A percentile compares a stretch with the other conserved stretches of the same genome.
phyloP scores from a whole-genome alignment of 1,284 basidiomycete species.

The Cryptococcus sp. region DNA sequence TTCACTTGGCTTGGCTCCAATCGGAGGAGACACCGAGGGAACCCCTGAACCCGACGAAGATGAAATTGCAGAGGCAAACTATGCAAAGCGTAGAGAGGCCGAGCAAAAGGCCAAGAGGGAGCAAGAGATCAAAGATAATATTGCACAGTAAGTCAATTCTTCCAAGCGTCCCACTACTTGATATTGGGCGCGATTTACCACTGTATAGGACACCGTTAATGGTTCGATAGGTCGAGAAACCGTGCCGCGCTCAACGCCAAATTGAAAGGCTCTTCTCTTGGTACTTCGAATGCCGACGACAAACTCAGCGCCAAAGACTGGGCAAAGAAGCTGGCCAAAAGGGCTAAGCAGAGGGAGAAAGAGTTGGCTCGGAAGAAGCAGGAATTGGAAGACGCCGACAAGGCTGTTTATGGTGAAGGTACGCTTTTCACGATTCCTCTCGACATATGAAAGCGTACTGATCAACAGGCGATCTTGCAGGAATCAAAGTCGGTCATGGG shows the following conservation, averaged over 20 bases:
- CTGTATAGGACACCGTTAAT: conserved; percentile 16
- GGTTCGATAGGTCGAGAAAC: conserved; percentile 56
- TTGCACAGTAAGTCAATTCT: conserved; percentile 71
- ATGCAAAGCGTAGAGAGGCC: conserved; percentile 63
- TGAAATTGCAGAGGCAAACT: conserved; percentile 71
- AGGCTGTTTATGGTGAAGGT: conserved; percentile 76
- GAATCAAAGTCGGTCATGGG: conserved; percentile 93
- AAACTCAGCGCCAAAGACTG: conserved; percentile 66
- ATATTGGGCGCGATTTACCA: background rate
- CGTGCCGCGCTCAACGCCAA: conserved; percentile 81
- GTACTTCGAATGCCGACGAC: conserved; percentile 63
- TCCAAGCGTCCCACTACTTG: background rate
- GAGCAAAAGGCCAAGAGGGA: conserved; percentile 69
- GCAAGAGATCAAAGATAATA: conserved; percentile 69
- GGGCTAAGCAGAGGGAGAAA: conserved; percentile 75
- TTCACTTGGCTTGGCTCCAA: conserved; percentile 86
- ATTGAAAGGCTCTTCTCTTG: conserved; percentile 85
- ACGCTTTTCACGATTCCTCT: conserved; percentile 35
- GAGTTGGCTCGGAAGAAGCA: conserved; percentile 69
- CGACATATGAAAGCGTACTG: conserved; percentile 1
- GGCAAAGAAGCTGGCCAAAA: conserved; percentile 84
- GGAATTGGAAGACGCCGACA: conserved; percentile 77
- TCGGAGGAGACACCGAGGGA: conserved; percentile 52
- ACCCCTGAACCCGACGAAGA: conserved; percentile 58
- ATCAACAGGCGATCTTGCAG: conserved; percentile 65